Base-by-base conservation (phyloP, 2,329 filamentous ascomycete species). In the Blumeriella jaapii region DNA sequence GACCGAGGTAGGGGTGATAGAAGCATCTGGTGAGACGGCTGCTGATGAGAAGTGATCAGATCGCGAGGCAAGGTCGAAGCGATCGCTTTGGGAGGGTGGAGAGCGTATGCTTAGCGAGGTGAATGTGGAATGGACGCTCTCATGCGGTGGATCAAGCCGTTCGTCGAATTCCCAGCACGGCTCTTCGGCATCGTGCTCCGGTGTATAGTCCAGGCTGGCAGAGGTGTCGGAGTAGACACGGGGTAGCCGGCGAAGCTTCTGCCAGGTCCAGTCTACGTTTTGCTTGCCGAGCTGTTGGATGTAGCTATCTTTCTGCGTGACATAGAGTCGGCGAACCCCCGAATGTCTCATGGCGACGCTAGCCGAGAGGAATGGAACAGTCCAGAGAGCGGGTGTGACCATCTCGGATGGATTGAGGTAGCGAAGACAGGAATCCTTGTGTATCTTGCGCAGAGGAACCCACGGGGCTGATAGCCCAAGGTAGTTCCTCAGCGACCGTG, bases 281-380 rank as follows among this genome's bases (percentile, higher is more conserved):
- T 31, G 22, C 3, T 18, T 14, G 22, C 39, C 38, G 5, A 47
- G 64, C 41, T 75, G 70, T 51, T 89, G 82, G 2, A 82, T 59
- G 45, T 89, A 89, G 1, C 78, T 78, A 46, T 81, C 75, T 3
- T 77, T 71, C 39, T 83, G 78, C 1, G 82, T 89, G 39, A 87
- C 67, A 57, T 82, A 89, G 9, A 89, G 67, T 6, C 82, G 69
- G 42, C 76, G 74, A 43, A 64, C 70, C 67, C 30, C 39, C 4
- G 7, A 71, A 67, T 18, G 74, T 68, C 78, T 74, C 82, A 87
- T 87, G 50, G 82, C 70, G 23, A 86, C 71, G 30, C 71, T 74
- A 2, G 78, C 76, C 31, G 67, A 67, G 17, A 89, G 64, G 43
- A 87, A 87, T 7, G 71, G 64, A 2, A 77, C 71, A 33, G 76